These are phyloP conservation scores for Madurella fahalii DNA, from an alignment of 2,329 filamentous ascomycete species.

Conservation along the genomic window DNA sequence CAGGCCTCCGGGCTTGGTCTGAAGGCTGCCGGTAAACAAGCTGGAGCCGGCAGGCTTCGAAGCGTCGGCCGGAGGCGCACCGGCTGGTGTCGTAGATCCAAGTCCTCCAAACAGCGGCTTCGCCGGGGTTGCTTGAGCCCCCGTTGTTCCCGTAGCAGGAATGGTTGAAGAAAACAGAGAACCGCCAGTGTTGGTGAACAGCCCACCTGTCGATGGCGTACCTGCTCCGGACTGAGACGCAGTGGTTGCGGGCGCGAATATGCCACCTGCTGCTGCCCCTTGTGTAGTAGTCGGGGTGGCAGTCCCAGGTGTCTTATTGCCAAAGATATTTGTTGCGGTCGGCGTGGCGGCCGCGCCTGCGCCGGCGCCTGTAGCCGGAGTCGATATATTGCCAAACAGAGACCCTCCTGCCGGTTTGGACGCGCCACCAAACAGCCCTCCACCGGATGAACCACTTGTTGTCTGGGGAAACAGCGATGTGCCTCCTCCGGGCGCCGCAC, in stretches of 20 bases:
- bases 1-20: conserved; percentile 11
- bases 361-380: conserved; percentile 12
- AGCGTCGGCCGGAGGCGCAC: conserved; percentile 44
- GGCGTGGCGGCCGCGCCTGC: conserved; percentile 1
- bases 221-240: conserved; percentile 2
- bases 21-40: conserved; percentile 26
- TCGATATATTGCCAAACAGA: conserved; percentile 19
- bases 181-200: conserved; percentile 24
- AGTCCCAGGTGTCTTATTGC: conserved; percentile 13
- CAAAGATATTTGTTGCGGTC: conserved; percentile 8
- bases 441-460: conserved; percentile 9
- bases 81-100: conserved; percentile 53
- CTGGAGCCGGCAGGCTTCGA: conserved; percentile 27
- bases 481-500: conserved; percentile 25
- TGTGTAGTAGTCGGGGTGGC: conserved; percentile 19
- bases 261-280: conserved; percentile 11
- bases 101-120: conserved; percentile 45
- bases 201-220: conserved; percentile 9
- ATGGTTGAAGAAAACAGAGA: conserved; percentile 1
- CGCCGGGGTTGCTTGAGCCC: conserved; percentile 38
- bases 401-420: conserved; percentile 12
- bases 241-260: conserved; percentile 19
- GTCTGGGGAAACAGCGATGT: conserved; percentile 29
- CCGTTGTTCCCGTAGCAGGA: conserved; percentile 1
- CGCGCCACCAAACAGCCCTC: conserved; percentile 28